Conservation (phyloP, 2,329 filamentous ascomycete genomes). For the Aspergillus sp. region DNA sequence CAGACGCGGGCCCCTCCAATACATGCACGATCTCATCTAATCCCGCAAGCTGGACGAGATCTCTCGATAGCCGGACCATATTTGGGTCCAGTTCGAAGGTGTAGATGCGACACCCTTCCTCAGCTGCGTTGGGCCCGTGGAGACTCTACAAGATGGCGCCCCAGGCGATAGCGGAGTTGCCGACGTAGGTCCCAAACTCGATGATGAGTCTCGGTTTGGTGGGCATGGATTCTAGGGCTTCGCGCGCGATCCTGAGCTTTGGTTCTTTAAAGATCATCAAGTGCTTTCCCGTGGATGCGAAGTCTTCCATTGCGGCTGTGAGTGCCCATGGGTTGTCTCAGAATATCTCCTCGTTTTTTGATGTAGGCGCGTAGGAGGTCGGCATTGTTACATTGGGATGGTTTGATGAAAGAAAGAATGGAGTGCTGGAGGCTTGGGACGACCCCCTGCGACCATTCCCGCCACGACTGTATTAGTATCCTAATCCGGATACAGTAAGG, state of each 20-base stretch:
- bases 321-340: constrained; percentile 23
- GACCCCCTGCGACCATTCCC: no score
- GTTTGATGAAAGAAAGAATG: no score
- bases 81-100: constrained; percentile 30
- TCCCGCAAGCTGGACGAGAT: constrained; percentile 29
- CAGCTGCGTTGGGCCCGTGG: constrained; percentile 7
- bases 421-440: no score
- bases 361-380: background rate
- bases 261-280: constrained; percentile 28
- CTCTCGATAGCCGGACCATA: constrained; percentile 24
- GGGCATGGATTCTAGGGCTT: constrained; percentile 15
- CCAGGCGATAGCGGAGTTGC: constrained; percentile 31
- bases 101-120: constrained; percentile 23
- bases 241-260: constrained; percentile 20
- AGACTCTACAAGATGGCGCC: constrained; percentile 20
- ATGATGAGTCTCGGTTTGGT: constrained; percentile 26
- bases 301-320: constrained; percentile 25
- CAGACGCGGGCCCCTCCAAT: constrained; percentile 25
- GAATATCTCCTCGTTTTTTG: constrained; percentile 5
- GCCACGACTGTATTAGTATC: no score
- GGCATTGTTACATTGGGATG: background rate
- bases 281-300: constrained; percentile 16
- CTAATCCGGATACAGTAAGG: no score
- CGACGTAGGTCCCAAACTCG: constrained; percentile 33
- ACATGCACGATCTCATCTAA: constrained; percentile 27